A percentile compares a stretch with the other conserved stretches of the same genome.
phyloP scores from a whole-genome alignment of 192 early-diverging fungal genomes.

The Backusella tarrabulga region DNA sequence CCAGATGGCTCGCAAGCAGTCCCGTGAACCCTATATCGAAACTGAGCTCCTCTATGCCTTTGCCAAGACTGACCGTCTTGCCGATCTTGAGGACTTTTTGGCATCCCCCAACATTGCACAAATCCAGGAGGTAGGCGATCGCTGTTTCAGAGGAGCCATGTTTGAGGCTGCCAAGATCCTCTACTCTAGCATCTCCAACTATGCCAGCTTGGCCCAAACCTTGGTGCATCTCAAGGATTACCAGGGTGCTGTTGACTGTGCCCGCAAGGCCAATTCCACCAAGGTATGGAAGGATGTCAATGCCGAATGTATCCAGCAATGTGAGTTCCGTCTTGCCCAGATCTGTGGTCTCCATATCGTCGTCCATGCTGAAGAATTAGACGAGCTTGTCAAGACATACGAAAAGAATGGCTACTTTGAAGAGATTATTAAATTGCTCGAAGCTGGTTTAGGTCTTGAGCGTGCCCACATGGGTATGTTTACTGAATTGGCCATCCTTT shows the following conservation, averaged over 20 bases:
- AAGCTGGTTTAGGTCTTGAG: slow-evolving; percentile 94
- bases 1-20: slow-evolving; percentile 92
- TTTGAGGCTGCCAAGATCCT: slow-evolving; percentile 94
- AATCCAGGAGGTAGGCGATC: slow-evolving; percentile 90
- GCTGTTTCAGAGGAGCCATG: slow-evolving; percentile 90
- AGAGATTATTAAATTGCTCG: slow-evolving; percentile 87
- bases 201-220: slow-evolving; percentile 94
- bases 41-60: slow-evolving; percentile 94
- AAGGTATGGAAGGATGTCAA: slow-evolving; percentile 99
- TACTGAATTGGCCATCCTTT: slow-evolving; percentile 96
- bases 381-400: slow-evolving; percentile 83
- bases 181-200: slow-evolving; percentile 96
- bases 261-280: slow-evolving; percentile 97
- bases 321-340: slow-evolving; percentile 96
- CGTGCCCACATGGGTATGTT: slow-evolving; percentile 99
- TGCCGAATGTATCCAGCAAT: slow-evolving; percentile 90
- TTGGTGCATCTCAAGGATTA: slow-evolving; percentile 94
- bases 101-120: slow-evolving; percentile 92
- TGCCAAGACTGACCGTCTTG: slow-evolving; percentile 90
- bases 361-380: slow-evolving; percentile 97
- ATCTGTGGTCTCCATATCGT: slow-evolving; percentile 97
- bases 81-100: slow-evolving; percentile 95
- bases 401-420: slow-evolving; percentile 88
- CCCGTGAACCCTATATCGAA: slow-evolving; percentile 95
- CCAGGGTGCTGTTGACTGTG: slow-evolving; percentile 96